A percentile compares a stretch with the other conserved stretches of the same genome.
Evolutionary conservation across 805 yeast genomes (phyloP).

Genomic region (Wickerhamiella azymoides): DNA sequence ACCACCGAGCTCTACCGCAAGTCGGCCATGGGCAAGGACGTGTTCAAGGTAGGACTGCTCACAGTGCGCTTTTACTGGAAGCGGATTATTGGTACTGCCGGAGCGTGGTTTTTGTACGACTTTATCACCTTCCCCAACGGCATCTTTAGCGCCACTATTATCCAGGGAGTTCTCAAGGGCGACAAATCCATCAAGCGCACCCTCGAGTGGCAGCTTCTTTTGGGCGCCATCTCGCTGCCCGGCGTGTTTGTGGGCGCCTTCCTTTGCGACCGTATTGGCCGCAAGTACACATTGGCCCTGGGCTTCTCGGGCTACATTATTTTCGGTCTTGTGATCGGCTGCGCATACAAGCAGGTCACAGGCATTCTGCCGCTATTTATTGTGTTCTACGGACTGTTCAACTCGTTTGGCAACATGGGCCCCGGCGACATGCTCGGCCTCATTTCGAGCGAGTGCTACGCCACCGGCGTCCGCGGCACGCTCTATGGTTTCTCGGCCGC

Average conservation of each 20-base stretch:
- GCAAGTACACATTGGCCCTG: constrained; percentile 55
- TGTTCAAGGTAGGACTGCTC: constrained; percentile 22
- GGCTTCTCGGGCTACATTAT: constrained; percentile 62
- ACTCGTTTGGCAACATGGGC: constrained; percentile 57
- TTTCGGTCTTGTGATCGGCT: constrained; percentile 32
- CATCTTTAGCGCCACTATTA: constrained; percentile 49
- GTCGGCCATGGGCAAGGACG: constrained; percentile 47
- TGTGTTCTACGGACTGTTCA: constrained; percentile 60
- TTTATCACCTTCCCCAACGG: constrained; percentile 74
- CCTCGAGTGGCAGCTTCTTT: constrained; percentile 61
- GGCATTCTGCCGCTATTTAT: constrained; percentile 51
- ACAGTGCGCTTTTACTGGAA: constrained; percentile 56
- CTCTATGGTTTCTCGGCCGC: constrained; percentile 67
- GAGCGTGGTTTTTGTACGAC: constrained; percentile 70
- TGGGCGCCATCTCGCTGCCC: constrained; percentile 54
- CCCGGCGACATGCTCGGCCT: constrained; percentile 71
- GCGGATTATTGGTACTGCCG: constrained; percentile 54
- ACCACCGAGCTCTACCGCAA: constrained; percentile 51
- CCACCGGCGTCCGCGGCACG: constrained; percentile 68
- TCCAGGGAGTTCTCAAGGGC: constrained; percentile 28
- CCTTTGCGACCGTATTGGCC: constrained; percentile 49
- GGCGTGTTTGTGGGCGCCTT: constrained; percentile 61
- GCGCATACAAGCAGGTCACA: constrained; percentile 39
- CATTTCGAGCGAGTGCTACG: constrained; percentile 50
- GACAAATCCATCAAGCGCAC: constrained; percentile 35